Evolutionary conservation across 2,329 filamentous ascomycete genomes (phyloP), one percentile per base, ranked within the genome.

Genomic region (Pseudocercospora fijiensis): DNA sequence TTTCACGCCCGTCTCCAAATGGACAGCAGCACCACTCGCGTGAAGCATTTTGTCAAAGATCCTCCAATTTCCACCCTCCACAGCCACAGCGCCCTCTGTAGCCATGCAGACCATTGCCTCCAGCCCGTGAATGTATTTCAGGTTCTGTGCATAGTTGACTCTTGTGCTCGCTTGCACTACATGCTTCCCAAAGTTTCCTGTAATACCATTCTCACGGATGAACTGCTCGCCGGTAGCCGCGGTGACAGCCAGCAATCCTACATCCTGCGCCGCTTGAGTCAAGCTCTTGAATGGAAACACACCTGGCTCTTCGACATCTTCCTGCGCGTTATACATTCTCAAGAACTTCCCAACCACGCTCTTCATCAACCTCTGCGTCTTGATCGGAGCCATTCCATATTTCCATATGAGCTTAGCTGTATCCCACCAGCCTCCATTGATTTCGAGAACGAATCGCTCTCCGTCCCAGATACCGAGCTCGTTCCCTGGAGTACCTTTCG

Each of bases 91-190:
- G 6, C 92, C 92, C 58, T 94, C 89, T 0, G 92, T 90, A 1
- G 93, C 90, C 87, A 98, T 91, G 49, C 92, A 94, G 1, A 96
- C 90, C 89, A 97, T 92, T 1, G 93, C 87, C 72, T 96, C 92
- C 0, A 99, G 79, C 0, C 92, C 95, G 72, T 98, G 93, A 55
- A 98, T 95, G 37, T 87, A 81, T n/a, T 82, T 85, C 11, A 98
- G 78, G 70, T 98, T 97, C 56, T 93, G 91, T 0, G 90, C 95
- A 78, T 97, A 99, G 77, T 98, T 98, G 67, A 97, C 94, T 20
- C 95, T 85, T 0, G 95, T 97, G 62, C 88, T 90, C 1, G 94
- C 91, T 78, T 98, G 94, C 26, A 98, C 86, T 55, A 99, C 86
- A 57, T 99, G 91, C 13, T 86, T 85, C 0, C 88, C 82, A 74